Conservation (phyloP, 2,329 filamentous ascomycete genomes). For the Immersiporthe knoxdaviesiana region DNA sequence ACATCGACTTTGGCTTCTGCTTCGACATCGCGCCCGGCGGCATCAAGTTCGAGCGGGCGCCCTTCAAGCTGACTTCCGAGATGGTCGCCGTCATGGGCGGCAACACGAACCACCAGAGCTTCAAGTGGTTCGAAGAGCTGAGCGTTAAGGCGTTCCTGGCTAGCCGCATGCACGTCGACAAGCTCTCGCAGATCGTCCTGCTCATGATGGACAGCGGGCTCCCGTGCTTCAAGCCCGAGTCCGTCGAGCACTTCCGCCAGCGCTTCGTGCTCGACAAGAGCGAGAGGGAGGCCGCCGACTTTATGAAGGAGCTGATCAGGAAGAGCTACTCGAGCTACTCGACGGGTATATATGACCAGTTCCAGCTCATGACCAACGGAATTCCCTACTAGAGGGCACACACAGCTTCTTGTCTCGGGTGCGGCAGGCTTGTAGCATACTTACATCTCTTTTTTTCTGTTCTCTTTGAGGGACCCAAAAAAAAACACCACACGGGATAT, state of each 20-base stretch:
- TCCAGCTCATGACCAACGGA: slow-evolving; percentile 94
- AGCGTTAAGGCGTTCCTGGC: slow-evolving; percentile 95
- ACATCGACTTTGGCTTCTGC: slow-evolving; percentile 99
- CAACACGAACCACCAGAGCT: slow-evolving; percentile 79
- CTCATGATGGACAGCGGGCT: slow-evolving; percentile 96
- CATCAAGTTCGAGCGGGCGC: slow-evolving; percentile 95
- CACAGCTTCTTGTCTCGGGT: too few relatives aligned
- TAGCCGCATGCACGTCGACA: slow-evolving; percentile 81
- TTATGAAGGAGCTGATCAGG: slow-evolving; percentile 86
- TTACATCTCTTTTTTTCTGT: not conserved
- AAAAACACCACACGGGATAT: too few relatives aligned
- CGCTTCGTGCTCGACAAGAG: slow-evolving; percentile 90
- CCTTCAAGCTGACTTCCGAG: slow-evolving; percentile 96
- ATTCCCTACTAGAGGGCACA: slow-evolving; percentile 80
- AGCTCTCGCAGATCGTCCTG: slow-evolving; percentile 85
- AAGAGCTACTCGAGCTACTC: slow-evolving; percentile 90
- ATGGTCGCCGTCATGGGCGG: slow-evolving; percentile 99
- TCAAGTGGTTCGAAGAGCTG: slow-evolving; percentile 95
- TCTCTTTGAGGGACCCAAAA: too few relatives aligned
- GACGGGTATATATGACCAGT: slow-evolving; percentile 96
- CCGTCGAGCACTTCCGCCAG: slow-evolving; percentile 87
- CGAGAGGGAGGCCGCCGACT: slow-evolving; percentile 92
- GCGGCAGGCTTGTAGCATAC: not conserved
- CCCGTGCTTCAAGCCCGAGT: slow-evolving; percentile 97
- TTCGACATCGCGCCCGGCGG: slow-evolving; percentile 98